These are phyloP conservation scores for Suhomyces emberorum DNA, from an alignment of 805 yeast species.

Conservation along the genomic window DNA sequence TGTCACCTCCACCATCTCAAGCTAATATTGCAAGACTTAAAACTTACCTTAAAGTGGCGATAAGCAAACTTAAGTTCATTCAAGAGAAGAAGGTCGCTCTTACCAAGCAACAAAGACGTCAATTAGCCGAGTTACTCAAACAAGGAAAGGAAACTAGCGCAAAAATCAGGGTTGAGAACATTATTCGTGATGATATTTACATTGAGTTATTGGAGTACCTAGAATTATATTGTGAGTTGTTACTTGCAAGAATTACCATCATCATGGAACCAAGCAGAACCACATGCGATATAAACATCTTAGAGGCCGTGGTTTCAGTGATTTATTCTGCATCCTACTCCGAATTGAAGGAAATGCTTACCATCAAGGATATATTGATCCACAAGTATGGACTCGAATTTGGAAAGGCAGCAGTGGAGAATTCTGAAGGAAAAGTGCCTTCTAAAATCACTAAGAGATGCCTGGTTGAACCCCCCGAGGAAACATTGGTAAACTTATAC, in stretches of 20 bases:
- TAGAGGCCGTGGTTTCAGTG: constrained; percentile 71
- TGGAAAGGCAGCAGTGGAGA: constrained; percentile 51
- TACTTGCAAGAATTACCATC: constrained; percentile 69
- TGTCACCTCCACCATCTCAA: constrained; percentile 4
- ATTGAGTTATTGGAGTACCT: constrained; percentile 74
- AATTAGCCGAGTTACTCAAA: constrained; percentile 64
- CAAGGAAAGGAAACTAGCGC: constrained; percentile 81
- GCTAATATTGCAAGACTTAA: constrained; percentile 35
- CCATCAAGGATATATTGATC: constrained; percentile 59
- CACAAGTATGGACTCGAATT: constrained; percentile 69
- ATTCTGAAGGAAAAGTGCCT: constrained; percentile 52
- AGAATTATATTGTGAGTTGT: constrained; percentile 78
- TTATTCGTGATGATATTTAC: constrained; percentile 77
- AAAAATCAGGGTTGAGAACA: constrained; percentile 75
- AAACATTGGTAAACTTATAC: constrained; percentile 63
- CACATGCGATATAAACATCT: constrained; percentile 55
- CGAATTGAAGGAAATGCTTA: constrained; percentile 68
- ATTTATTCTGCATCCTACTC: constrained; percentile 69
- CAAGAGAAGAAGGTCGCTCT: constrained; percentile 74
- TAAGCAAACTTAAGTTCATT: constrained; percentile 63
- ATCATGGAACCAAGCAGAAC: constrained; percentile 43
- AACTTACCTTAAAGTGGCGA: constrained; percentile 59
- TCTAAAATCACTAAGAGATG: constrained; percentile 64
- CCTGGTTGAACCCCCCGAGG: constrained; percentile 62
- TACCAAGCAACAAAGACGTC: constrained; percentile 69